Conservation (phyloP, 108 stramenopile species). For the Craspedostauros australis region DNA sequence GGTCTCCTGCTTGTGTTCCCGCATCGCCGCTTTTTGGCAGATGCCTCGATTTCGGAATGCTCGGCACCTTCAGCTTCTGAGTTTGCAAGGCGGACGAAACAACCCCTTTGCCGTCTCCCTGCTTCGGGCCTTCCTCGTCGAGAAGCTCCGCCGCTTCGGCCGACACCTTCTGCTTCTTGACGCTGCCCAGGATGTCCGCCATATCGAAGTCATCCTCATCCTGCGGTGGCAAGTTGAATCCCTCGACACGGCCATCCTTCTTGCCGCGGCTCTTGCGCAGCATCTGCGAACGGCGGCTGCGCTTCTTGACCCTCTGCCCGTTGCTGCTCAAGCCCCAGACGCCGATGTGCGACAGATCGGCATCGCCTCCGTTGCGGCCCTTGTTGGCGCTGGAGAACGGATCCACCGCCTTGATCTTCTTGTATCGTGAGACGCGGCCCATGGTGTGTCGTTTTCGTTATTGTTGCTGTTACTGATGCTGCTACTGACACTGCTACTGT, state of each 20-base stretch:
- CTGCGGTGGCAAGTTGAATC: constrained; percentile 38
- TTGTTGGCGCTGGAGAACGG: constrained; percentile 43
- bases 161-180: constrained; percentile 25
- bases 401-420: constrained; percentile 59
- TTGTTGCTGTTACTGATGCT: too few species aligned
- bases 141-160: neutral
- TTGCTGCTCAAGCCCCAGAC: constrained; percentile 51
- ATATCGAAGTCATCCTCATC: constrained; percentile 50
- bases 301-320: constrained; percentile 40
- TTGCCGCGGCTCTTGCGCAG: constrained; percentile 17
- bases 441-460: constrained; percentile 23
- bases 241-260: neutral
- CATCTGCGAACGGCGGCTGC: constrained; percentile 28
- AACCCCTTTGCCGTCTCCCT: too few species aligned
- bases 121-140: too few species aligned
- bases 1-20: too few species aligned
- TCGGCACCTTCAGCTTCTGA: neutral
- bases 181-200: constrained; percentile 40
- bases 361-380: constrained; percentile 5
- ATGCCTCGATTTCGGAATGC: neutral
- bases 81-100: too few species aligned
- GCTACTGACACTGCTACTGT: too few species aligned
- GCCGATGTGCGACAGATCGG: constrained; percentile 22
- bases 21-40: too few species aligned
- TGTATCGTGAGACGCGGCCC: constrained; percentile 60